Conservation (phyloP, 768 basidiomycete genomes). For the Phlebiopsis gigantea region DNA sequence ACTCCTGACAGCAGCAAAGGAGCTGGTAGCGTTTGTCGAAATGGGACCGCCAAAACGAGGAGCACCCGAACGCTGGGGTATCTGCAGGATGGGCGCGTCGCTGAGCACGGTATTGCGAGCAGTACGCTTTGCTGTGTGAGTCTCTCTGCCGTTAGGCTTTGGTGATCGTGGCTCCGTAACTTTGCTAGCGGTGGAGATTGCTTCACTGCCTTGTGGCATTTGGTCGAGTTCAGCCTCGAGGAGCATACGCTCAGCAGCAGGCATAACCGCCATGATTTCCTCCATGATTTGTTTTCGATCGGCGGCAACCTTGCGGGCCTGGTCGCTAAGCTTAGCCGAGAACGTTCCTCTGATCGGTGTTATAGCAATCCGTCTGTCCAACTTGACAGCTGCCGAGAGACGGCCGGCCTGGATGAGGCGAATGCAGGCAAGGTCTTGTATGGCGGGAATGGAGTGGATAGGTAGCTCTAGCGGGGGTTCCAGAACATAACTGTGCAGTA, state of each 20-base stretch:
- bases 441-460: constrained; percentile 42
- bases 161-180: not conserved
- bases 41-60: constrained; percentile 32
- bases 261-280: constrained; percentile 60
- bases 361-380: constrained; percentile 55
- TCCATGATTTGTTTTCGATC: constrained; percentile 68
- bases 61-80: constrained; percentile 29
- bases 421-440: constrained; percentile 77
- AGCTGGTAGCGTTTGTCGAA: constrained; percentile 9
- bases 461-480: constrained; percentile 47
- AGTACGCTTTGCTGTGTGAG: not conserved
- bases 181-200: not conserved
- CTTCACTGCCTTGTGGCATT: not conserved
- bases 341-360: constrained; percentile 25
- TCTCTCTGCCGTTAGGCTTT: constrained; percentile 17
- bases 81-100: constrained; percentile 19
- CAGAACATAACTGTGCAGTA: constrained; percentile 53
- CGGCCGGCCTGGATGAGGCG: constrained; percentile 71
- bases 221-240: constrained; percentile 56
- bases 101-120: not conserved
- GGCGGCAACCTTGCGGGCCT: constrained; percentile 31
- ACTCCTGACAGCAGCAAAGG: constrained; percentile 6
- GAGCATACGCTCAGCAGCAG: constrained; percentile 55
- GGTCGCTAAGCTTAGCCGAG: constrained; percentile 11
- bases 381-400: constrained; percentile 67